phyloP scores from a whole-genome alignment of 2,329 filamentous ascomycete genomes.

The Diaporthe aspalathi region DNA sequence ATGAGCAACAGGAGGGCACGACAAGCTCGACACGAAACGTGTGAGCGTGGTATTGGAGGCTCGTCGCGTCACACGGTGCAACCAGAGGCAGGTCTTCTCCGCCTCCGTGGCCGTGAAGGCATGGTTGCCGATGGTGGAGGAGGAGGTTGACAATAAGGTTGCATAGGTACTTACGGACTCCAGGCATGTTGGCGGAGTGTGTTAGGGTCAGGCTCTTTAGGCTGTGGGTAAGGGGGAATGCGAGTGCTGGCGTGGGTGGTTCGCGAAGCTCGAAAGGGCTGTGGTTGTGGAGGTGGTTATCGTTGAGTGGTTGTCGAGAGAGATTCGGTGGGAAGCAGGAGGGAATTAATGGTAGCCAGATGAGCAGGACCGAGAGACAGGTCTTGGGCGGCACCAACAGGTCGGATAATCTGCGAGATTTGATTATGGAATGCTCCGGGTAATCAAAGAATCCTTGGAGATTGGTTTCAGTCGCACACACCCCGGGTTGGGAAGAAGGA shows the following conservation, averaged over 20 bases:
- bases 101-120: conserved; percentile 12
- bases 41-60: conserved; percentile 23
- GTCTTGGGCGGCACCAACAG: conserved; percentile 30
- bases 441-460: conserved; percentile 34
- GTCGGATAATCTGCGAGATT: conserved; percentile 39
- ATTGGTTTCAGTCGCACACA: conserved; percentile 29
- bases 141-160: conserved; percentile 2
- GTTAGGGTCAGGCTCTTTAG: background rate
- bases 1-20: background rate
- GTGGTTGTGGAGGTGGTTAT: conserved; percentile 12
- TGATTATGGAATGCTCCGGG: conserved; percentile 35
- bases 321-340: background rate
- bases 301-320: conserved; percentile 12
- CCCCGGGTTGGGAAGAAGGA: background rate
- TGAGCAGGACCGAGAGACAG: conserved; percentile 35
- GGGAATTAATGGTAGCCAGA: conserved; percentile 9
- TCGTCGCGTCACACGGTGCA: conserved; percentile 13
- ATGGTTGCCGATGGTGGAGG: conserved; percentile 26
- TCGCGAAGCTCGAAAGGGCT: conserved; percentile 17
- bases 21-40: conserved; percentile 1
- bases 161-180: conserved; percentile 59
- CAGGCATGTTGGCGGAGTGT: conserved; percentile 58
- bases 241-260: background rate
- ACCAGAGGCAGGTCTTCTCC: conserved; percentile 28
- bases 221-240: conserved; percentile 1